phyloP scores from a whole-genome alignment of 2,329 filamentous ascomycete genomes.

The Colletotrichum sp. region DNA sequence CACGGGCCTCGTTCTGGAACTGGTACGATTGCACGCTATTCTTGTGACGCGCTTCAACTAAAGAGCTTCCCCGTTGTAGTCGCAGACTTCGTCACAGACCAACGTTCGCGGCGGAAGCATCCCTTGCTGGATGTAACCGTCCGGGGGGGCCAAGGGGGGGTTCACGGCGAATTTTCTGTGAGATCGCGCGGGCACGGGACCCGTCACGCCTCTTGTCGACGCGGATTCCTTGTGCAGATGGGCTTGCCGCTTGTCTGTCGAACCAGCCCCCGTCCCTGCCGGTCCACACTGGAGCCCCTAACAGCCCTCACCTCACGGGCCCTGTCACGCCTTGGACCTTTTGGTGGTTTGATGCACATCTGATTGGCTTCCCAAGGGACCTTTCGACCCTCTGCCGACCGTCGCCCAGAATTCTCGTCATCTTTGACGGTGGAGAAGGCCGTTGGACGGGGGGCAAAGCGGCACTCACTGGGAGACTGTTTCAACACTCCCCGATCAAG shows the following conservation, averaged over 20 bases:
- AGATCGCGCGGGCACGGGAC: slow-evolving; percentile 19
- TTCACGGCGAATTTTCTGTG: slow-evolving; percentile 22
- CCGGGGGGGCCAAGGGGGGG: slow-evolving; percentile 12
- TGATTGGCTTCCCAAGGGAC: slow-evolving; percentile 8
- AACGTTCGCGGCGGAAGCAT: slow-evolving; percentile 15
- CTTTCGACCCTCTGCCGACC: slow-evolving; percentile 7
- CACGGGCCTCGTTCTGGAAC: neutral
- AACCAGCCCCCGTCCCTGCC: slow-evolving; percentile 20
- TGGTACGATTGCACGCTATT: slow-evolving; percentile 10
- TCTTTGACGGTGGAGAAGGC: slow-evolving; percentile 6
- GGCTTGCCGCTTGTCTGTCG: slow-evolving; percentile 15
- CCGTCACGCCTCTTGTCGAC: slow-evolving; percentile 10
- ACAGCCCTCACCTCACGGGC: neutral
- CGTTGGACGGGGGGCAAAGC: neutral
- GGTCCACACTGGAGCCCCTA: neutral
- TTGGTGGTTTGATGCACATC: neutral
- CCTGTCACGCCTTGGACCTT: slow-evolving; percentile 13
- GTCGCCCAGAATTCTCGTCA: slow-evolving; percentile 16
- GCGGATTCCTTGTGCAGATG: slow-evolving; percentile 15
- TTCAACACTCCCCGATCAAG: slow-evolving; percentile 8
- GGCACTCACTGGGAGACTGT: slow-evolving; percentile 16
- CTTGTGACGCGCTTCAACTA: slow-evolving; percentile 6
- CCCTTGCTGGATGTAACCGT: slow-evolving; percentile 21
- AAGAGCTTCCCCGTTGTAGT: slow-evolving; percentile 1
- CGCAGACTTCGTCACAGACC: slow-evolving; percentile 18